Conservation (phyloP, 192 early-diverging fungal genomes). For the Mortierella hygrophila region DNA sequence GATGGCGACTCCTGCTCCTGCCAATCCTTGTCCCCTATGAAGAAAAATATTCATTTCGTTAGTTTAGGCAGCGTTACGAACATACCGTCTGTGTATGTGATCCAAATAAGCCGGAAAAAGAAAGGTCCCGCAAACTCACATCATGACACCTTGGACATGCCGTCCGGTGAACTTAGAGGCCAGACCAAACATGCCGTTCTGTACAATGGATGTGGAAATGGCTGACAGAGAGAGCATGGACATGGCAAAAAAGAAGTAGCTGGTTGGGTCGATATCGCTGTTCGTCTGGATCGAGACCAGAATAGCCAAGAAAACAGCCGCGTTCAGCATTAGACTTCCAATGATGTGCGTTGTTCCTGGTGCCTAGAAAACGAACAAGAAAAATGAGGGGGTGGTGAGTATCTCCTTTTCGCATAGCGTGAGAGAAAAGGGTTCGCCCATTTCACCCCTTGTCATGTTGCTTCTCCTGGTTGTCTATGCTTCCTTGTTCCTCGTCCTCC, state of each 20-base stretch:
- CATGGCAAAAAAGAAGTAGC: constrained; percentile 75
- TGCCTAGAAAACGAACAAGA: constrained; percentile 18
- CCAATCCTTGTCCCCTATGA: constrained; percentile 69
- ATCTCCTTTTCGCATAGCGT: background rate
- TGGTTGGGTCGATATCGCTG: constrained; percentile 56
- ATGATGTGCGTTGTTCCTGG: constrained; percentile 54
- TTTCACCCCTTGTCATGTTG: background rate
- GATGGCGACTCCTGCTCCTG: constrained; percentile 74
- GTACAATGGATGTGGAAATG: constrained; percentile 70
- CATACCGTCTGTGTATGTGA: background rate
- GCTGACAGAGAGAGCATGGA: constrained; percentile 70
- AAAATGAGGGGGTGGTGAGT: background rate
- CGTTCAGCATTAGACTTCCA: constrained; percentile 66
- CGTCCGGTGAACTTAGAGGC: constrained; percentile 75
- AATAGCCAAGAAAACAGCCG: constrained; percentile 64
- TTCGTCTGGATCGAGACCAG: constrained; percentile 63
- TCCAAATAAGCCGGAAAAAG: background rate
- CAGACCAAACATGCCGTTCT: constrained; percentile 79
- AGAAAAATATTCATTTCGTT: constrained; percentile 3
- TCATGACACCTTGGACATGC: constrained; percentile 80
- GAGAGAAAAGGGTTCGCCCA: background rate
- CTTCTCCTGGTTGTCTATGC: background rate
- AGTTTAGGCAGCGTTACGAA: background rate
- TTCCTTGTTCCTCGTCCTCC: background rate
- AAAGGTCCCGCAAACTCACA: constrained; percentile 52